Conservation (phyloP, 495 filamentous ascomycete species). For the Podospora pseudopauciseta region DNA sequence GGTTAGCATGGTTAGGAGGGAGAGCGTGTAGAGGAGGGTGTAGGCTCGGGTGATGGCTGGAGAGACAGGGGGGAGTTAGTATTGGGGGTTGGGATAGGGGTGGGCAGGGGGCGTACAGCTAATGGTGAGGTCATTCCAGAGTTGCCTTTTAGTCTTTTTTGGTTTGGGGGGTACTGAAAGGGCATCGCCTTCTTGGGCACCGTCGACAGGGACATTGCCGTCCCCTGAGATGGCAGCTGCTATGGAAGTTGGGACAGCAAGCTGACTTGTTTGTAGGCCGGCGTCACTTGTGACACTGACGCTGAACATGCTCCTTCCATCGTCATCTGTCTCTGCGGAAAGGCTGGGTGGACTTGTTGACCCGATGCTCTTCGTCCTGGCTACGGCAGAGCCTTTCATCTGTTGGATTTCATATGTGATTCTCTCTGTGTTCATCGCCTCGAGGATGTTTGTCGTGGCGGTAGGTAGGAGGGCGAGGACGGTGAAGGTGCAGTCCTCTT, state of each 20-base stretch:
- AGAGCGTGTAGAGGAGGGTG: conserved; percentile 86
- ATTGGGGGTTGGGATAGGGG: not conserved
- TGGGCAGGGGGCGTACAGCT: conserved; percentile 57
- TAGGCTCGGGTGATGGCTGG: conserved; percentile 85
- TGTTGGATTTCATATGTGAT: conserved; percentile 88
- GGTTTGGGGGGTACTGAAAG: conserved; percentile 38
- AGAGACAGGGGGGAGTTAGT: conserved; percentile 28
- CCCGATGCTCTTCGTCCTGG: conserved; percentile 63
- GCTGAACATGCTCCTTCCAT: conserved; percentile 70
- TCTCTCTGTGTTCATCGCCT: conserved; percentile 82
- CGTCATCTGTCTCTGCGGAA: conserved; percentile 65
- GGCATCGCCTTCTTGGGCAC: conserved; percentile 37
- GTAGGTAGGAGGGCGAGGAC: conserved; percentile 92
- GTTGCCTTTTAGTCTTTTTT: conserved; percentile 79
- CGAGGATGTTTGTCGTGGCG: conserved; percentile 81
- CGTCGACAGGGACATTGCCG: conserved; percentile 31
- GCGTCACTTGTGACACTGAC: conserved; percentile 65
- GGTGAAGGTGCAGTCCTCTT: conserved; percentile 98
- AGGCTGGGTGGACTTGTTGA: conserved; percentile 64
- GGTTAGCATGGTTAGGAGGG: conserved; percentile 85
- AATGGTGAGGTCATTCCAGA: conserved; percentile 98
- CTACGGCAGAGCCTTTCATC: conserved; percentile 71
- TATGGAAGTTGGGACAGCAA: conserved; percentile 48
- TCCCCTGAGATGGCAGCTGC: conserved; percentile 18
- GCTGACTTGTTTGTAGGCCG: conserved; percentile 75